phyloP scores from a whole-genome alignment of 805 yeast species.

The Wickerhamiella alocasiicola region DNA sequence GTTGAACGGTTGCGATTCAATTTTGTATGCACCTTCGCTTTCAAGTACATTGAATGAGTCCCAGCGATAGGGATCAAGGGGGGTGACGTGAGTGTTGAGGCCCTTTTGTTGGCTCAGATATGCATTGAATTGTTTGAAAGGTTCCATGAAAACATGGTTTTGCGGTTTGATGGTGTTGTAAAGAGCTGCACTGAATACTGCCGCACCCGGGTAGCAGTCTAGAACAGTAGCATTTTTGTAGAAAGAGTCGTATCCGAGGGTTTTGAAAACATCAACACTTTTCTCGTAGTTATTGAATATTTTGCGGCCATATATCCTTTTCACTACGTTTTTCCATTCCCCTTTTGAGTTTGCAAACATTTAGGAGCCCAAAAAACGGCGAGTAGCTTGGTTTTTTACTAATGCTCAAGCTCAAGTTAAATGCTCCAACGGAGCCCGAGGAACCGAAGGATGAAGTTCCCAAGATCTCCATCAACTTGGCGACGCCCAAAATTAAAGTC shows the following conservation, averaged over 20 bases:
- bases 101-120: conserved; percentile 16
- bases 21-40: conserved; percentile 34
- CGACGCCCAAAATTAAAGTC: conserved; percentile 37
- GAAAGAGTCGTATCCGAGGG: conserved; percentile 33
- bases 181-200: conserved; percentile 50
- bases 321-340: conserved; percentile 18
- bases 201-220: conserved; percentile 32
- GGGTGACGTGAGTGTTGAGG: conserved; percentile 18
- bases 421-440: conserved; percentile 12
- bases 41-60: conserved; percentile 38
- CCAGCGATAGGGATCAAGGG: conserved; percentile 59
- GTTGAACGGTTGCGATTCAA: conserved; percentile 28
- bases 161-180: conserved; percentile 48
- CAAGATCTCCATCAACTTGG: conserved; percentile 14
- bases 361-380: neutral
- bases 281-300: conserved; percentile 22
- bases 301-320: conserved; percentile 21
- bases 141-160: conserved; percentile 52
- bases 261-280: conserved; percentile 33
- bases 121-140: conserved; percentile 27
- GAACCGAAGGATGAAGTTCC: conserved; percentile 1
- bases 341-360: conserved; percentile 18
- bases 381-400: neutral
- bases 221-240: conserved; percentile 24
- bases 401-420: conserved; percentile 23